phyloP scores from a whole-genome alignment of 768 basidiomycete species.

The Pleurotus djamor region DNA sequence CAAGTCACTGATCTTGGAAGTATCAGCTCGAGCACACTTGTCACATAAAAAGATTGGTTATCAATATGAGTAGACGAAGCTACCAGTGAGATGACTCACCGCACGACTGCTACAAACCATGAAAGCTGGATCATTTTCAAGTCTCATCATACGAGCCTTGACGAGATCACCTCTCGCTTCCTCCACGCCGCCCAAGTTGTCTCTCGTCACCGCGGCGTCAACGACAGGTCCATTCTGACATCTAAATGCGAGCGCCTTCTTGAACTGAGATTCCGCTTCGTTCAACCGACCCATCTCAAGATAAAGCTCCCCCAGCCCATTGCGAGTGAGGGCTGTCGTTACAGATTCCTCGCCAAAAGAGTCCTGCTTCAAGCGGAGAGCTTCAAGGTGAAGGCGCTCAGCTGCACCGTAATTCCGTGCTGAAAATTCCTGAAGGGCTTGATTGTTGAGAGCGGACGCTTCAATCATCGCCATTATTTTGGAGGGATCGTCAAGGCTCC shows the following conservation, averaged over 20 bases:
- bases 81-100: not conserved
- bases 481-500: not conserved
- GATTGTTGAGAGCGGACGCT: conserved; percentile 3
- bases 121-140: not conserved
- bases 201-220: not conserved
- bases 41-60: not conserved
- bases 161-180: not conserved
- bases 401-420: conserved; percentile 14
- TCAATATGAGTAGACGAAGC: not conserved
- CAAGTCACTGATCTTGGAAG: not conserved
- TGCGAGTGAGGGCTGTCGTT: conserved; percentile 23
- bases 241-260: conserved; percentile 25
- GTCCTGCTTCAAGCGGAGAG: conserved; percentile 23
- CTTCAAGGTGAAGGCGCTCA: conserved; percentile 26
- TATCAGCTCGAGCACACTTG: not conserved
- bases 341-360: conserved; percentile 17
- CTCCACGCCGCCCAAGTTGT: not conserved
- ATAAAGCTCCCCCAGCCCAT: conserved; percentile 32
- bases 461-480: not conserved
- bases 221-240: conserved; percentile 16
- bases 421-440: conserved; percentile 6
- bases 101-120: not conserved
- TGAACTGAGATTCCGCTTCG: conserved; percentile 33
- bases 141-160: not conserved
- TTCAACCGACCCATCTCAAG: conserved; percentile 28